Percentiles rank a stretch among this genome's conserved stretches.
These are phyloP conservation scores for Lentinula novae-zelandiae DNA, from an alignment of 1,284 basidiomycete species.

Conservation along the genomic window DNA sequence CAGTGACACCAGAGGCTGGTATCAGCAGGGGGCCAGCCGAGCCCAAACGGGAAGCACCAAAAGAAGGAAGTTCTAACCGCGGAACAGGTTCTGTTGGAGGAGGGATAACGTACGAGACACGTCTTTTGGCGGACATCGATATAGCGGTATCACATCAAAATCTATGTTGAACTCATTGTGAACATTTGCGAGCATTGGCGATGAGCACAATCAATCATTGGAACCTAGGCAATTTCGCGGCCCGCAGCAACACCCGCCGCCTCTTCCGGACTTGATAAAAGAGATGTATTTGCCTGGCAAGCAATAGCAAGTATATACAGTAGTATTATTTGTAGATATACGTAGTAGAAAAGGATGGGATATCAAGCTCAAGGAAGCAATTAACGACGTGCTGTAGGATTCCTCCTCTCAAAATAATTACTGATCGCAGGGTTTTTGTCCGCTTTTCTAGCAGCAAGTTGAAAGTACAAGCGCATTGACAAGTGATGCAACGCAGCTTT, in stretches of 20 bases:
- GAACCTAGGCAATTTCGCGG: background rate
- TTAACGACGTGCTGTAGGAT: background rate
- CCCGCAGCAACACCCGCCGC: background rate
- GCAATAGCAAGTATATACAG: background rate
- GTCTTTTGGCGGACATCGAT: conserved; percentile 18
- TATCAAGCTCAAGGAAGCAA: background rate
- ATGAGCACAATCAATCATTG: background rate
- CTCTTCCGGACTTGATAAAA: background rate
- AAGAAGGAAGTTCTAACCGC: conserved; percentile 67
- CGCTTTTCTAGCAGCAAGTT: conserved; percentile 8
- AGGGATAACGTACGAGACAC: conserved; percentile 87
- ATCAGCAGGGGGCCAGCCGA: conserved; percentile 64
- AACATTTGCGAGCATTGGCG: background rate
- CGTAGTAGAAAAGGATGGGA: background rate
- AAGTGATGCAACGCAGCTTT: conserved; percentile 14
- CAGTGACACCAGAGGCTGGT: conserved; percentile 23
- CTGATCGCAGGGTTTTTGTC: background rate
- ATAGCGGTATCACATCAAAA: conserved; percentile 3
- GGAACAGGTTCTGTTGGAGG: conserved; percentile 62
- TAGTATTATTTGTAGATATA: background rate
- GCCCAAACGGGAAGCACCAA: conserved; percentile 58
- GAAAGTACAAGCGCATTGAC: conserved; percentile 11
- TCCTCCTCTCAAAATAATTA: conserved; percentile 1
- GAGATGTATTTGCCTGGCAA: too few species aligned
- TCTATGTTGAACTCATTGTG: conserved; percentile 8